phyloP scores from a whole-genome alignment of 202 grass and related monocot species.

The Carex arenaria region DNA sequence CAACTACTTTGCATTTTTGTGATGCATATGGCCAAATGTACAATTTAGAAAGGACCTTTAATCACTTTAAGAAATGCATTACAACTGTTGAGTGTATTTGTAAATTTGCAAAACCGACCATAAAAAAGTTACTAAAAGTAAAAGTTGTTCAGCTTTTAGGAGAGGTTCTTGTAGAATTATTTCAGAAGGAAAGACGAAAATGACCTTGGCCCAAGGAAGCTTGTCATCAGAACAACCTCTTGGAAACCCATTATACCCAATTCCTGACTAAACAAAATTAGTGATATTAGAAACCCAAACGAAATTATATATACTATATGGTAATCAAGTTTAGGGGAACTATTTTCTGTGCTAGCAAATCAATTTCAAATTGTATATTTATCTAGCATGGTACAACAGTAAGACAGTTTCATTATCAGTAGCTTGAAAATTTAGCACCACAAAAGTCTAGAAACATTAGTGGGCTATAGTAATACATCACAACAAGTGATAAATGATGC shows the following conservation, averaged over 20 bases:
- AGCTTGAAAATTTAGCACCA: neutral
- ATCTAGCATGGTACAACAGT: neutral
- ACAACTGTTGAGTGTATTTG: neutral
- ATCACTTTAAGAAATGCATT: neutral
- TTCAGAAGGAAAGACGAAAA: neutral
- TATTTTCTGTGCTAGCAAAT: neutral
- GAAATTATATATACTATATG: neutral
- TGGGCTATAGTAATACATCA: neutral
- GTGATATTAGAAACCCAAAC: neutral
- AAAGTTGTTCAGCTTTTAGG: neutral
- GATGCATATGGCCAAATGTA: conserved; percentile 10
- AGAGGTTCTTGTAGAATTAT: neutral
- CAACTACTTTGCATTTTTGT: neutral
- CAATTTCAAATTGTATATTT: neutral
- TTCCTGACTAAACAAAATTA: conserved; percentile 50
- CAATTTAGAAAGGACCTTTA: neutral
- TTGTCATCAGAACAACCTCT: conserved; percentile 97
- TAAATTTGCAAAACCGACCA: neutral
- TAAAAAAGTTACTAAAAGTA: neutral
- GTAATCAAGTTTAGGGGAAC: neutral
- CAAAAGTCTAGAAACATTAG: neutral
- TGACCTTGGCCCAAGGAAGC: conserved; percentile 96
- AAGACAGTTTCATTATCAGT: neutral
- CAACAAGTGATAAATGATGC: neutral
- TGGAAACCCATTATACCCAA: conserved; percentile 96